Conservation (phyloP, 2,329 filamentous ascomycete species). For the Chrysoporthe cubensis region DNA sequence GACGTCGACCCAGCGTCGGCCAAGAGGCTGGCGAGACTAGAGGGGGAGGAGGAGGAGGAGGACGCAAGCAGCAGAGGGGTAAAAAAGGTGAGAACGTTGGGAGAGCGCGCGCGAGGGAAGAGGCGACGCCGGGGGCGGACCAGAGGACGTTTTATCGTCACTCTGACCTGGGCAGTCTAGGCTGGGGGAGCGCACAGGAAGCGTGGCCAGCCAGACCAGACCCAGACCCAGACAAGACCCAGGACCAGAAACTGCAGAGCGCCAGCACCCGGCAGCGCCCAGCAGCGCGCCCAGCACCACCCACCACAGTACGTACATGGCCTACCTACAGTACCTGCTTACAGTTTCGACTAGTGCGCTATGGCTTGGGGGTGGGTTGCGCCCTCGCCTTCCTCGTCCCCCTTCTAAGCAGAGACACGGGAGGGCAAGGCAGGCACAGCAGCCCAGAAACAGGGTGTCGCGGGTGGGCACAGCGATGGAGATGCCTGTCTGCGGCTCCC, state of each 20-base stretch:
- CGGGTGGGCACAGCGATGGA: slow-evolving; percentile 5
- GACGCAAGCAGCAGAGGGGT: slow-evolving; percentile 7
- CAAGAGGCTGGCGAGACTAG: slow-evolving; percentile 18
- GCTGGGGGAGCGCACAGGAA: background rate
- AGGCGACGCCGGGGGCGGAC: slow-evolving; percentile 23
- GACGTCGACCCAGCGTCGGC: slow-evolving; percentile 26
- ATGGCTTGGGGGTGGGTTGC: slow-evolving; percentile 5
- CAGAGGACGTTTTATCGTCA: slow-evolving; percentile 27
- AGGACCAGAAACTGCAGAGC: no score
- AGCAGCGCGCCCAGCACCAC: background rate
- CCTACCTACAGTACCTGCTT: no score
- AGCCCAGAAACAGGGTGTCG: background rate
- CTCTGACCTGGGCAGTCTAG: slow-evolving; percentile 3
- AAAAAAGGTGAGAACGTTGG: slow-evolving; percentile 23
- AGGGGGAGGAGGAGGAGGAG: background rate
- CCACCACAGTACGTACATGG: background rate
- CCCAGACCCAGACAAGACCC: background rate
- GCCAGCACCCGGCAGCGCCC: background rate
- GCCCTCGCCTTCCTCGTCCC: slow-evolving; percentile 1
- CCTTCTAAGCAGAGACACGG: background rate
- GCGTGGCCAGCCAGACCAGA: background rate
- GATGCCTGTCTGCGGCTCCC: slow-evolving; percentile 3
- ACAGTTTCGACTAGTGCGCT: background rate
- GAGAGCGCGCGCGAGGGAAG: slow-evolving; percentile 22
- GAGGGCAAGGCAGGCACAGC: background rate